Evolutionary conservation across 768 basidiomycete species (phyloP).

Genomic region (Pisolithus sp.): DNA sequence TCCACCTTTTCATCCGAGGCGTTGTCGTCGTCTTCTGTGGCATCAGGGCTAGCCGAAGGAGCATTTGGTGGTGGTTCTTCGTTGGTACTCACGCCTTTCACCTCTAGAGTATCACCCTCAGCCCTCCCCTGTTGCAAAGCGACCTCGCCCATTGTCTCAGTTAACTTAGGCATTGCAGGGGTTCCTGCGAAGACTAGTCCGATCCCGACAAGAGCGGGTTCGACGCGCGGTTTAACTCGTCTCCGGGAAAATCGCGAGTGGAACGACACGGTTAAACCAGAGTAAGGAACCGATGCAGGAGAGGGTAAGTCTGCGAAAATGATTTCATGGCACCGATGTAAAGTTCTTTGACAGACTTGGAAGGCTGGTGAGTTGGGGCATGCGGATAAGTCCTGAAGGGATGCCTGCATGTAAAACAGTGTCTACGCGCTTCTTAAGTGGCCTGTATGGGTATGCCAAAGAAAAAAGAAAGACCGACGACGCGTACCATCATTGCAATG

Average conservation of each 20-base stretch:
- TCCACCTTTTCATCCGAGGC: slow-evolving; percentile 38
- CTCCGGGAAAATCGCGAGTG: slow-evolving; percentile 45
- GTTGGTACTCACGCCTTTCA: slow-evolving; percentile 43
- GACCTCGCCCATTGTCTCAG: slow-evolving; percentile 71
- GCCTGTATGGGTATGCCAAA: not conserved
- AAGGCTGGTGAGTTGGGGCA: slow-evolving; percentile 66
- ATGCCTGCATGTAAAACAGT: slow-evolving; percentile 98
- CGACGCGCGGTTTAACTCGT: slow-evolving; percentile 66
- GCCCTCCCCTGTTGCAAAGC: slow-evolving; percentile 85
- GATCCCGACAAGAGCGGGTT: slow-evolving; percentile 79
- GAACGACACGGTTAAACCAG: slow-evolving; percentile 44
- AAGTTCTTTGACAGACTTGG: slow-evolving; percentile 82
- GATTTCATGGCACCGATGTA: slow-evolving; percentile 91
- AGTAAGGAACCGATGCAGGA: slow-evolving; percentile 61
- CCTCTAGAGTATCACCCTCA: slow-evolving; percentile 50
- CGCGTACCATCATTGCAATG: slow-evolving; percentile 87
- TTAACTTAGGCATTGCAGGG: slow-evolving; percentile 70
- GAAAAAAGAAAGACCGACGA: slow-evolving; percentile 9
- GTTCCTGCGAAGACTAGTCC: slow-evolving; percentile 72
- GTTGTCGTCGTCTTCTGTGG: slow-evolving; percentile 37
- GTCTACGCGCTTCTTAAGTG: slow-evolving; percentile 46
- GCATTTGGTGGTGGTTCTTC: slow-evolving; percentile 33
- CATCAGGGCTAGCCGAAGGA: slow-evolving; percentile 14
- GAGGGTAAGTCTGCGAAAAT: slow-evolving; percentile 86
- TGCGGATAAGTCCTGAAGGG: slow-evolving; percentile 67